phyloP scores from a whole-genome alignment of 768 basidiomycete genomes.

The Trametes punicea region DNA sequence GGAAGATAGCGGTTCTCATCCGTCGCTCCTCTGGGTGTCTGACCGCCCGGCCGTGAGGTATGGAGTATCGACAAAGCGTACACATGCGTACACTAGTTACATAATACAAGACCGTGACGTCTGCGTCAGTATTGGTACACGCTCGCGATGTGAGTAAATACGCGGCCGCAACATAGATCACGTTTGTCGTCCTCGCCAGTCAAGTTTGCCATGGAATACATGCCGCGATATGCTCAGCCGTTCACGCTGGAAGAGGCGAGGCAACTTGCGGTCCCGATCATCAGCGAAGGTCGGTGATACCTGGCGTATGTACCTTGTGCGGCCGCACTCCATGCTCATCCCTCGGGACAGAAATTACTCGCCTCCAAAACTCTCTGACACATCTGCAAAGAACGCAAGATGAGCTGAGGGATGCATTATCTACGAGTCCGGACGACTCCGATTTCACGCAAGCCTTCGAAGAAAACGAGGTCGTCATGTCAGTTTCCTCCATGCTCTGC shows the following conservation, averaged over 20 bases:
- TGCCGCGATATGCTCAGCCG: slow-evolving; percentile 66
- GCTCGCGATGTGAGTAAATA: neutral
- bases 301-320: neutral
- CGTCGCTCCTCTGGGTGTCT: no score
- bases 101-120: slow-evolving; percentile 8
- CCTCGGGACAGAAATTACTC: slow-evolving; percentile 58
- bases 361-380: slow-evolving; percentile 67
- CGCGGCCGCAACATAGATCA: neutral
- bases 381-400: slow-evolving; percentile 63
- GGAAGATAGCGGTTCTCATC: neutral
- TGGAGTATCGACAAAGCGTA: neutral
- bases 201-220: slow-evolving; percentile 52
- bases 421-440: slow-evolving; percentile 40
- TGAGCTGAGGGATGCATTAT: slow-evolving; percentile 47
- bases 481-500: slow-evolving; percentile 20
- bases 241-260: slow-evolving; percentile 68
- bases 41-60: neutral
- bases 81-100: slow-evolving; percentile 14
- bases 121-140: neutral
- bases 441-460: slow-evolving; percentile 58
- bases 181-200: neutral
- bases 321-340: neutral
- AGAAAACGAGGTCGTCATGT: slow-evolving; percentile 78
- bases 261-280: slow-evolving; percentile 59
- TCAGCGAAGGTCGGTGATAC: slow-evolving; percentile 62